A percentile compares a stretch with the other conserved stretches of the same genome.
Conservation (phyloP, 2,329 filamentous ascomycete genomes). For the Byssochlamys sp. region DNA sequence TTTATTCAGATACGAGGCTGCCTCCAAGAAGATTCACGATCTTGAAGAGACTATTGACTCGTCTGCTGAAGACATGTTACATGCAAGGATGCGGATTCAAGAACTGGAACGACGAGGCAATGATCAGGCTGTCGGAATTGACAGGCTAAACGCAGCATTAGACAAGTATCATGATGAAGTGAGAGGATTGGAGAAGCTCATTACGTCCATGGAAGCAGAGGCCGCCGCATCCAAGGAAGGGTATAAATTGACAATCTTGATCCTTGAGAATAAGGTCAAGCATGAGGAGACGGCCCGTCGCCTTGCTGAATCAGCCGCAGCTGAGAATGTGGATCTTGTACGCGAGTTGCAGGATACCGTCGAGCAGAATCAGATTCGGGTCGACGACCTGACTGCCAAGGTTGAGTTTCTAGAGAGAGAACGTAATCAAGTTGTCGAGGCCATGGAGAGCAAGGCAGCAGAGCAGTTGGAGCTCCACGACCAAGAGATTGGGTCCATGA, state of each 20-base stretch:
- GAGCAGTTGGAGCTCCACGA: slow-evolving; percentile 20
- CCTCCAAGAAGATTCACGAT: slow-evolving; percentile 25
- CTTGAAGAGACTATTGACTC: slow-evolving; percentile 32
- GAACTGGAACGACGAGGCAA: slow-evolving; percentile 31
- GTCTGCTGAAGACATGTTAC: slow-evolving; percentile 38
- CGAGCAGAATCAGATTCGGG: slow-evolving; percentile 24
- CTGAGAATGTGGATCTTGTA: slow-evolving; percentile 25
- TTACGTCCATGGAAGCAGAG: slow-evolving; percentile 33
- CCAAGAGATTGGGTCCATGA: slow-evolving; percentile 30
- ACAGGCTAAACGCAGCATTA: slow-evolving; percentile 33
- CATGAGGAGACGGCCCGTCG: slow-evolving; percentile 24
- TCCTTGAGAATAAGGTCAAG: slow-evolving; percentile 26
- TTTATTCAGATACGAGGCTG: slow-evolving; percentile 29
- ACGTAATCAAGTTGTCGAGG: slow-evolving; percentile 14
- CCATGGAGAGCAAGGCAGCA: slow-evolving; percentile 13
- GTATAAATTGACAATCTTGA: slow-evolving; percentile 20
- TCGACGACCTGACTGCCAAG: slow-evolving; percentile 24
- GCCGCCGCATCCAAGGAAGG: slow-evolving; percentile 19
- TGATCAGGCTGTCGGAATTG: slow-evolving; percentile 33
- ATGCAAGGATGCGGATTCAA: slow-evolving; percentile 35
- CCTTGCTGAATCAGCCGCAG: slow-evolving; percentile 26
- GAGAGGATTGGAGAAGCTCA: slow-evolving; percentile 33
- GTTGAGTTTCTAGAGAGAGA: slow-evolving; percentile 27
- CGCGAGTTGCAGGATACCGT: slow-evolving; percentile 27
- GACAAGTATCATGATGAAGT: slow-evolving; percentile 37